A percentile compares a stretch with the other conserved stretches of the same genome.
phyloP scores from a whole-genome alignment of 345 rosid genomes.

The Nephelium lappaceum region DNA sequence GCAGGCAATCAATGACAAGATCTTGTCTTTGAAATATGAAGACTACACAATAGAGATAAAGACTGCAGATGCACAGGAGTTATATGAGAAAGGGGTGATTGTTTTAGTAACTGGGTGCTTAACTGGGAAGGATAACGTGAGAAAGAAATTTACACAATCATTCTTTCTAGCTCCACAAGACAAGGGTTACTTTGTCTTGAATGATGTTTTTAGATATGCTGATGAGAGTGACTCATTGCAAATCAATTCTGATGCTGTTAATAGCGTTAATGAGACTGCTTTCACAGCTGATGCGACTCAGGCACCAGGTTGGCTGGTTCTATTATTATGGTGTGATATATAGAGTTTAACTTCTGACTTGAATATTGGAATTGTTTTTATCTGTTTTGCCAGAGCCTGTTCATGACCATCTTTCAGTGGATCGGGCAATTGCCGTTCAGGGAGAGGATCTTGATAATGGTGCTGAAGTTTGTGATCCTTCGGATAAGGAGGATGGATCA shows the following conservation, averaged over 20 bases:
- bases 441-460: constrained; percentile 45
- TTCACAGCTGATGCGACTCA: constrained; percentile 33
- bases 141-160: constrained; percentile 63
- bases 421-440: constrained; percentile 35
- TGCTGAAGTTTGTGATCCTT: constrained; percentile 52
- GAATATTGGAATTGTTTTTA: constrained; percentile 10
- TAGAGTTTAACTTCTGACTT: not conserved
- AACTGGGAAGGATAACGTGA: constrained; percentile 60
- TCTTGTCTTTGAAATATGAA: constrained; percentile 42
- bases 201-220: constrained; percentile 68
- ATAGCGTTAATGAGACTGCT: constrained; percentile 35
- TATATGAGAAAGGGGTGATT: constrained; percentile 62
- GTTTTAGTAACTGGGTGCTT: constrained; percentile 73
- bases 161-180: constrained; percentile 83
- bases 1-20: constrained; percentile 54
- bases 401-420: constrained; percentile 35
- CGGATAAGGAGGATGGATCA: constrained; percentile 55
- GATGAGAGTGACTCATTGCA: constrained; percentile 46
- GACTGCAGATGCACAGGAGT: constrained; percentile 73
- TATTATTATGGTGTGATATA: not conserved
- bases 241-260: constrained; percentile 22
- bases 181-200: constrained; percentile 71
- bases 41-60: constrained; percentile 61
- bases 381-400: constrained; percentile 38
- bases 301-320: constrained; percentile 41